Evolutionary conservation across 2,329 filamentous ascomycete genomes (phyloP).

Genomic region (Leptodontidium sp.): DNA sequence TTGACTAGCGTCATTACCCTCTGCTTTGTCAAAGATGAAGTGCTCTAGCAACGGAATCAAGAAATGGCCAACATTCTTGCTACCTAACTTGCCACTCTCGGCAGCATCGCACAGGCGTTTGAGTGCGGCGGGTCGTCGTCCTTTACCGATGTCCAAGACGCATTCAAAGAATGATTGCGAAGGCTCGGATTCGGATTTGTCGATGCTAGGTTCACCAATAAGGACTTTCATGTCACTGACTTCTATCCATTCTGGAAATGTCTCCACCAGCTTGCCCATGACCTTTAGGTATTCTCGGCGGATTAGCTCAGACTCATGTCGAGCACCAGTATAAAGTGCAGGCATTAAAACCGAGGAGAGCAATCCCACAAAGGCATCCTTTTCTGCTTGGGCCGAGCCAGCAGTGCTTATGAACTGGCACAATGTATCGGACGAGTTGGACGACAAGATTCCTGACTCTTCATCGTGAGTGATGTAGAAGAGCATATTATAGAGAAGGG

Average conservation of each 20-base stretch:
- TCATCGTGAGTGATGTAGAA: conserved; percentile 88
- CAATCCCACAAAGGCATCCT: conserved; percentile 62
- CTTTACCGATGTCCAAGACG: conserved; percentile 87
- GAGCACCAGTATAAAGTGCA: conserved; percentile 77
- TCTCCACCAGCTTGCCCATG: conserved; percentile 78
- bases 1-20: conserved; percentile 80
- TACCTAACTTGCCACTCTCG: conserved; percentile 68
- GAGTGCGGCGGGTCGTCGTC: conserved; percentile 84
- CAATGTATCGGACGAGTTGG: conserved; percentile 82
- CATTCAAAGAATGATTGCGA: conserved; percentile 88
- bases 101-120: conserved; percentile 78
- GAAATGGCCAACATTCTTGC: conserved; percentile 83
- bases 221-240: conserved; percentile 79
- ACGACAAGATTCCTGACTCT: conserved; percentile 82
- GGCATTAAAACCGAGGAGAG: conserved; percentile 74
- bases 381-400: conserved; percentile 53
- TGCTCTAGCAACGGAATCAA: conserved; percentile 93
- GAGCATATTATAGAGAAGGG: conserved; percentile 87
- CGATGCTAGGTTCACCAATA: conserved; percentile 54
- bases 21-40: conserved; percentile 85
- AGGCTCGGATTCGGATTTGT: conserved; percentile 59
- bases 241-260: conserved; percentile 72
- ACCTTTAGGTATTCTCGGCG: conserved; percentile 83
- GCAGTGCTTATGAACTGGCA: conserved; percentile 78
- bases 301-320: conserved; percentile 83